These are phyloP conservation scores for Pleomassaria siparia DNA, from an alignment of 2,329 filamentous ascomycete species.

Conservation along the genomic window DNA sequence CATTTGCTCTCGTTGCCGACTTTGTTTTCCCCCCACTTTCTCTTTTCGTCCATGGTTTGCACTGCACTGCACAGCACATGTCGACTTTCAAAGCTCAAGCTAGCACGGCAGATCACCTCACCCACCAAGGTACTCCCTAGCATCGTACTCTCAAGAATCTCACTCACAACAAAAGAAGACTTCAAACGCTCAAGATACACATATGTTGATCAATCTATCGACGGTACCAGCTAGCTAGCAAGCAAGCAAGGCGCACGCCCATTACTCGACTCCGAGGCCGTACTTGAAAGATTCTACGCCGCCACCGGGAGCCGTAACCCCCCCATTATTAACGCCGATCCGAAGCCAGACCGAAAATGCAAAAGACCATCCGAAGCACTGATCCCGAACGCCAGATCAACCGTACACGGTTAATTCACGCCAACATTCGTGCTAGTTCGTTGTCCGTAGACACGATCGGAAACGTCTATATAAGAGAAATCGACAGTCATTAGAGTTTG, in stretches of 20 bases:
- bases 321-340: slow-evolving; percentile 10
- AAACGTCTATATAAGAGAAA: slow-evolving; percentile 10
- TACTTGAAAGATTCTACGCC: slow-evolving; percentile 15
- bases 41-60: neutral
- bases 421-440: slow-evolving; percentile 5
- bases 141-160: neutral
- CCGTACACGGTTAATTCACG: neutral
- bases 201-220: slow-evolving; percentile 11
- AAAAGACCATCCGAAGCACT: neutral
- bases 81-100: neutral
- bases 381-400: slow-evolving; percentile 7
- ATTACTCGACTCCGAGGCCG: slow-evolving; percentile 16
- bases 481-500: slow-evolving; percentile 25
- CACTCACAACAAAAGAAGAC: neutral
- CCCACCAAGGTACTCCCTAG: slow-evolving; percentile 13
- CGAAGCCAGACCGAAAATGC: slow-evolving; percentile 4
- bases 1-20: neutral
- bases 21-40: neutral
- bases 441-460: slow-evolving; percentile 6
- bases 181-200: neutral
- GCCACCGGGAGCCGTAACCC: slow-evolving; percentile 19
- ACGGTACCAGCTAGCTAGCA: no score
- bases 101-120: slow-evolving; percentile 1
- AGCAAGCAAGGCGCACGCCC: slow-evolving; percentile 1
- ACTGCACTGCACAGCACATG: neutral